Evolutionary conservation across 1,139 yeast genomes (phyloP), one percentile per base, ranked within the genome.

Genomic region (Geotrichum carabidarum): DNA sequence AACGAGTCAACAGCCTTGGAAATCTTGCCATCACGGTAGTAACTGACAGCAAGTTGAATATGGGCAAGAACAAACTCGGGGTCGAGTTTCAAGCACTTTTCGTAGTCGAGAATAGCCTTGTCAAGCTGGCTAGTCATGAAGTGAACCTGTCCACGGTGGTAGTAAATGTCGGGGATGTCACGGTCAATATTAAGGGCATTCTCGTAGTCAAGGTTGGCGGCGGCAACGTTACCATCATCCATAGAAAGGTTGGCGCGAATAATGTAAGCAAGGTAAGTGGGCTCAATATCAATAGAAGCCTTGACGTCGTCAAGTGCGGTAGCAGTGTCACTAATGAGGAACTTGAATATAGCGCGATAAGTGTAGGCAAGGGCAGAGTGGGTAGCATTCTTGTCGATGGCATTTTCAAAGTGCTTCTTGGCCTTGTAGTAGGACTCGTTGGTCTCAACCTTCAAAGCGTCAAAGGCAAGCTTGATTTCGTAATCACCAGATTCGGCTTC

Each of bases 121-220:
- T 74, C 74, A 66, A 86, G 81, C 63, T 89, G 87, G 60, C 84
- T 85, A 59, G 88, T 82, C 64, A 93, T 77, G 74, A 91, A 93
- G 70, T 79, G 80, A 69, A 91, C 79, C 79, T 94, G 99, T 63
- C 96, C 99, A 68, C 87, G 84, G 74, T 94, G 99, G 77, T 93
- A 93, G 75, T 83, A 88, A 62, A 86, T 81, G 68, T 94, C 96
- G 40, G 95, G 82, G 68, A 83, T 81, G 37, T 80, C 73, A 48
- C 93, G 82, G 66, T 87, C 84, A 62, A 86, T 69, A 59, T 78
- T 75, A 61, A 83, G 77, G 42, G 98, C 99, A 55, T 78, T 75
- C 53, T 81, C 81, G 66, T 93, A 90, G 71, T 86, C 90, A 54
- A 75, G 72, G 59, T 81, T 78, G 45, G 95, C 86, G 59, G 79